Evolutionary conservation across 169 alveolate genomes (phyloP).

Genomic region (Miamiensis avidus): DNA sequence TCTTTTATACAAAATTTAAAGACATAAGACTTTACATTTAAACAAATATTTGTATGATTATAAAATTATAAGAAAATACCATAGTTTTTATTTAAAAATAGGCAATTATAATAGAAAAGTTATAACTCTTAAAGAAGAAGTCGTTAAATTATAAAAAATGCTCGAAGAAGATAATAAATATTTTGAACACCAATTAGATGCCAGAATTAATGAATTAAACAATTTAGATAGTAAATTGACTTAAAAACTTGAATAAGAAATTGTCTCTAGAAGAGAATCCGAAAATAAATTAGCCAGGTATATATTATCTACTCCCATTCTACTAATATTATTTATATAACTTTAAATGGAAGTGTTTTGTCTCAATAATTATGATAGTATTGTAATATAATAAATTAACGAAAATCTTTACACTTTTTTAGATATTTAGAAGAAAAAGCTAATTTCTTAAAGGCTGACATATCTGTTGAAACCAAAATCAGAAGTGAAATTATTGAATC

Average conservation of each 20-base stretch:
- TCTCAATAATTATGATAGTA: too few relatives aligned
- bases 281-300: slow-evolving; percentile 1
- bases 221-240: slow-evolving; percentile 18
- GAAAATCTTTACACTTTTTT: too few relatives aligned
- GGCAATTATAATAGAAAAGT: slow-evolving; percentile 20
- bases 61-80: too few relatives aligned
- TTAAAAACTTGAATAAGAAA: slow-evolving; percentile 23
- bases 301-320: too few relatives aligned
- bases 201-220: slow-evolving; percentile 18
- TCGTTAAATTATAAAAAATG: slow-evolving; percentile 15
- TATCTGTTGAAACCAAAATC: slow-evolving; percentile 53
- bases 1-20: too few relatives aligned
- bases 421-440: slow-evolving; percentile 48
- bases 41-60: background rate
- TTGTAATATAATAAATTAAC: too few relatives aligned
- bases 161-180: slow-evolving; percentile 19
- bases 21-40: too few relatives aligned
- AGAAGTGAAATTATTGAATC: slow-evolving; percentile 52
- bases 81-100: too few relatives aligned
- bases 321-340: too few relatives aligned
- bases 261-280: slow-evolving; percentile 4
- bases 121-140: slow-evolving; percentile 13
- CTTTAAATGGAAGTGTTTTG: too few relatives aligned
- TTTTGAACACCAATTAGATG: slow-evolving; percentile 18
- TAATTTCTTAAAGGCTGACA: slow-evolving; percentile 52